These are phyloP conservation scores for Populus trichocarpa DNA, from an alignment of 441 rosid species.

Conservation along the genomic window DNA sequence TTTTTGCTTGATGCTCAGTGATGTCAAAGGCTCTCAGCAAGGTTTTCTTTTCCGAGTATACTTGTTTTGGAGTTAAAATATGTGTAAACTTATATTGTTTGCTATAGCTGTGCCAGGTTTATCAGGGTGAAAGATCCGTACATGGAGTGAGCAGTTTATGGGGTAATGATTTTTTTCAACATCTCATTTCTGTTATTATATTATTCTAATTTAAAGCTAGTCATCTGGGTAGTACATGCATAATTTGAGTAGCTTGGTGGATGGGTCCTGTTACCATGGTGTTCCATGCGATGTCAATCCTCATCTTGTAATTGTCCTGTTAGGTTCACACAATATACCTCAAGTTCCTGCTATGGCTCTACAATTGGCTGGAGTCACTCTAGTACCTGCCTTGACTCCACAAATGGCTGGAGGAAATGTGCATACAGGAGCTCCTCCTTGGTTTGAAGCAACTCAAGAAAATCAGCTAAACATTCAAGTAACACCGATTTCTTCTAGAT, in stretches of 20 bases:
- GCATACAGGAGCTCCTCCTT: constrained; percentile 82
- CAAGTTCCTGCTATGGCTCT: constrained; percentile 32
- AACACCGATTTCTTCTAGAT: constrained; percentile 27
- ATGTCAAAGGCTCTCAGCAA: not conserved
- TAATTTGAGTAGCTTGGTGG: constrained; percentile 1
- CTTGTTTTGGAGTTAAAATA: not conserved
- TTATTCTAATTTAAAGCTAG: not conserved
- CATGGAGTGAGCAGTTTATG: constrained; percentile 32
- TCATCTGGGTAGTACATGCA: not conserved
- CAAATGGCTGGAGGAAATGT: constrained; percentile 56
- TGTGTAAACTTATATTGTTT: constrained; percentile 17
- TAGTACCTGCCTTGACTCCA: constrained; percentile 9
- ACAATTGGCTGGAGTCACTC: constrained; percentile 29
- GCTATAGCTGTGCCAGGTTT: constrained; percentile 31
- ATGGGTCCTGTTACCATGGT: not conserved
- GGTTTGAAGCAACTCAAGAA: constrained; percentile 59
- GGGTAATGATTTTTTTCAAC: constrained; percentile 37
- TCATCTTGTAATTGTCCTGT: constrained; percentile 11
- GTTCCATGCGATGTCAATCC: constrained; percentile 1
- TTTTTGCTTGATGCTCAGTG: constrained; percentile 1
- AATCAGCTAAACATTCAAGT: constrained; percentile 27
- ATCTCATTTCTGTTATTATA: not conserved
- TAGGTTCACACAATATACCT: constrained; percentile 42
- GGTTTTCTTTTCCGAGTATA: not conserved
- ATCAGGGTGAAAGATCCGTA: constrained; percentile 31